Evolutionary conservation across 768 basidiomycete genomes (phyloP).

Genomic region (Naganishia friedmannii): DNA sequence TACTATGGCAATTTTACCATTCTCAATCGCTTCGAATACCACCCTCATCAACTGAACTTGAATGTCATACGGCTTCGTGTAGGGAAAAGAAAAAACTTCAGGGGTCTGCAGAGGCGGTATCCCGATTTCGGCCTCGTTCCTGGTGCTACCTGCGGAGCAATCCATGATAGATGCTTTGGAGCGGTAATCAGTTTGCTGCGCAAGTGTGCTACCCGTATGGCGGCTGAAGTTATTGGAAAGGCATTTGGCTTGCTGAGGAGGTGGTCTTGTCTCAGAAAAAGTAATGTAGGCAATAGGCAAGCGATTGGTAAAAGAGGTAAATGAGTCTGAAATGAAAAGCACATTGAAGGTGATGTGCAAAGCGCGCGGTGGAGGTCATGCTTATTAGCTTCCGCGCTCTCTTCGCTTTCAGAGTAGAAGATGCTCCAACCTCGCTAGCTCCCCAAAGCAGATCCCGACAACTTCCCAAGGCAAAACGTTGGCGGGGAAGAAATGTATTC

Average conservation of each 20-base stretch:
- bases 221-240: not conserved
- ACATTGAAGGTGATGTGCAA: not conserved
- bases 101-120: conserved; percentile 61
- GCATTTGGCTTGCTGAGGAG: not conserved
- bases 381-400: too few relatives aligned
- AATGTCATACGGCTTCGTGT: conserved; percentile 74
- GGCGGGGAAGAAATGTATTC: too few relatives aligned
- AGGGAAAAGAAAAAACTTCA: conserved; percentile 74
- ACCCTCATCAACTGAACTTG: conserved; percentile 85
- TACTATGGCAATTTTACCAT: conserved; percentile 69
- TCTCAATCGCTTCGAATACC: conserved; percentile 74
- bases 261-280: not conserved
- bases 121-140: not conserved
- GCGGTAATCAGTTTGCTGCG: not conserved
- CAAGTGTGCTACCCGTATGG: not conserved
- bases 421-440: not conserved
- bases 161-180: not conserved
- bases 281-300: not conserved
- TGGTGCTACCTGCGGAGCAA: not conserved
- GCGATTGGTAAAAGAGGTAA: too few relatives aligned
- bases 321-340: not conserved
- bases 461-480: too few relatives aligned
- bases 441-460: too few relatives aligned
- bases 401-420: not conserved
- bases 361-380: conserved; percentile 4